Evolutionary conservation across 2,329 filamentous ascomycete genomes (phyloP).

Genomic region (Tolypocladium nubicola): DNA sequence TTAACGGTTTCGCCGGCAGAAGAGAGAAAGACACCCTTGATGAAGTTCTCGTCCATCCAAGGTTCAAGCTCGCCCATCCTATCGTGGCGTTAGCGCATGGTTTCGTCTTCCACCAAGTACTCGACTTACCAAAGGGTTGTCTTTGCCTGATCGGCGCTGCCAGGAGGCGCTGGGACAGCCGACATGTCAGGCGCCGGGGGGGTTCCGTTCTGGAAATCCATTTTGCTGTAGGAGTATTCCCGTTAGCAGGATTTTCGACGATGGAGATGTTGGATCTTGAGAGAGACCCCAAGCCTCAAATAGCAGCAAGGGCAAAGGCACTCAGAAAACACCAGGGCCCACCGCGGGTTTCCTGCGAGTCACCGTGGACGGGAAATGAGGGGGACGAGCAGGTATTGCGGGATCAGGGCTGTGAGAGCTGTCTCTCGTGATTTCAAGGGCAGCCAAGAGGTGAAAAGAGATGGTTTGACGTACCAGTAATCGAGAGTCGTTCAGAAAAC

Average conservation of each 20-base stretch:
- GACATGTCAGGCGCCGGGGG: slow-evolving; percentile 27
- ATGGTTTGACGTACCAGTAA: not conserved
- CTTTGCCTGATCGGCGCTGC: slow-evolving; percentile 38
- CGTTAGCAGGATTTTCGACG: not conserved
- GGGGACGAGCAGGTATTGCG: not conserved
- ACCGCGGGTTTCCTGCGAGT: no score
- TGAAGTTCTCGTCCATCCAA: slow-evolving; percentile 99
- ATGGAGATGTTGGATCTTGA: not conserved
- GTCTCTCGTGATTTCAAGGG: not conserved
- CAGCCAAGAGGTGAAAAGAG: not conserved
- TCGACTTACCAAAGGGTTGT: slow-evolving; percentile 44
- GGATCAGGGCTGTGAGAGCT: not conserved
- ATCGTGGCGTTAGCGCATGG: slow-evolving; percentile 6
- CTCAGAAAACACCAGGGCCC: no score
- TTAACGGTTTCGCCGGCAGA: slow-evolving; percentile 91
- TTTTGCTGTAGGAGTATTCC: slow-evolving; percentile 14
- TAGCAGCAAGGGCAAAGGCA: not conserved
- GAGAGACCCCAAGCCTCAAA: no score
- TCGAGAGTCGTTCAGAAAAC: not conserved
- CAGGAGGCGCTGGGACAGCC: slow-evolving; percentile 20
- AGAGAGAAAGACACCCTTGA: slow-evolving; percentile 82
- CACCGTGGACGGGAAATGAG: no score
- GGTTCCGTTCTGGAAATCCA: slow-evolving; percentile 28
- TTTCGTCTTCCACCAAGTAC: not conserved
- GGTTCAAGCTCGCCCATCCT: slow-evolving; percentile 99